phyloP scores from a whole-genome alignment of 108 stramenopile genomes.

The Craspedostauros australis region DNA sequence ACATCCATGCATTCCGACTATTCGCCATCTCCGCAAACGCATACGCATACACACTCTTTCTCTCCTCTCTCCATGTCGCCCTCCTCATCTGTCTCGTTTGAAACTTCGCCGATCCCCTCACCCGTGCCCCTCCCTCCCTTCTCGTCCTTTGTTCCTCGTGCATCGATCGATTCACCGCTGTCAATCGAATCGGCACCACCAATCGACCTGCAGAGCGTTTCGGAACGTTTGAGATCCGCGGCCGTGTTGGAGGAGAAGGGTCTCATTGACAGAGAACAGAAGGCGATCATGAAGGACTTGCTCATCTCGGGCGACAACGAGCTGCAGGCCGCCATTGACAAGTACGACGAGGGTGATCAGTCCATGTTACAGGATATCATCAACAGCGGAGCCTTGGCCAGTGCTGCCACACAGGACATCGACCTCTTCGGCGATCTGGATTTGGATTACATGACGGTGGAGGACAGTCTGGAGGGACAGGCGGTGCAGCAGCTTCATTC shows the following conservation, averaged over 20 bases:
- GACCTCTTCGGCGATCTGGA: conserved; percentile 84
- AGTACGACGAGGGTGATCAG: conserved; percentile 79
- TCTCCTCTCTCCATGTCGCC: too few species aligned
- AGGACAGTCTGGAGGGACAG: conserved; percentile 9
- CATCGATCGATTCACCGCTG: too few species aligned
- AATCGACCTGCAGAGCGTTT: conserved; percentile 75
- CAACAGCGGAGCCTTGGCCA: conserved; percentile 47
- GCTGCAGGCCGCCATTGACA: conserved; percentile 78
- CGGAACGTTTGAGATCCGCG: conserved; percentile 70
- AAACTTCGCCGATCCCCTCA: too few species aligned
- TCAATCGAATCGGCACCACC: too few species aligned
- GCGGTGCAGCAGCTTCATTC: too few species aligned
- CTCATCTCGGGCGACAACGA: conserved; percentile 80
- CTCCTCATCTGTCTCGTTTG: too few species aligned
- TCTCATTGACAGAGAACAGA: conserved; percentile 74
- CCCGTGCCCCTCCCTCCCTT: too few species aligned
- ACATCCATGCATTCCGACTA: too few species aligned
- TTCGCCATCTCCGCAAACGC: too few species aligned
- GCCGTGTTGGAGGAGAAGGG: conserved; percentile 84
- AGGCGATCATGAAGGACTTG: conserved; percentile 85
- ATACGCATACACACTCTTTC: too few species aligned
- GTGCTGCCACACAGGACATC: conserved; percentile 44
- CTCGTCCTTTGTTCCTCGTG: too few species aligned
- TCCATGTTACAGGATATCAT: conserved; percentile 68
- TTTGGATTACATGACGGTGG: conserved; percentile 80